Evolutionary conservation across 768 basidiomycete genomes (phyloP).

Genomic region (Suillus tomentosus): DNA sequence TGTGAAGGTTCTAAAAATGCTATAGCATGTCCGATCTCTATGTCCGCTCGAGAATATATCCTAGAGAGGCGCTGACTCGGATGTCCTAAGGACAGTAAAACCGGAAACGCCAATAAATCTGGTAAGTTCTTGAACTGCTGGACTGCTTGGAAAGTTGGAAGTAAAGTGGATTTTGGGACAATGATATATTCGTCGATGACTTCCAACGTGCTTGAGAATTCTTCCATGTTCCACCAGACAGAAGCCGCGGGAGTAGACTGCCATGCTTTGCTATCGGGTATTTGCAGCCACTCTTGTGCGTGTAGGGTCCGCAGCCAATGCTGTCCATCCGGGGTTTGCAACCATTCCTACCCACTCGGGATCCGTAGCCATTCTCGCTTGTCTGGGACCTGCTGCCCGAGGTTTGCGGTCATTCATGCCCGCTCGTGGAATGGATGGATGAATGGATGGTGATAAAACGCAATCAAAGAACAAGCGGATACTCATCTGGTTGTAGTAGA

Average conservation of each 20-base stretch:
- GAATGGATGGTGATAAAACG: not conserved
- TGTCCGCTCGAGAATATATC: not conserved
- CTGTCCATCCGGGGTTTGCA: too few relatives aligned
- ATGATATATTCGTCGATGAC: not conserved
- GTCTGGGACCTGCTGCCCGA: too few relatives aligned
- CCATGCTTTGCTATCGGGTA: not conserved
- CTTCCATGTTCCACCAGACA: not conserved
- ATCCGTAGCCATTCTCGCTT: too few relatives aligned
- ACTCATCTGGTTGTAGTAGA: not conserved
- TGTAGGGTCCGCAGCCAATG: too few relatives aligned
- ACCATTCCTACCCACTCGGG: too few relatives aligned
- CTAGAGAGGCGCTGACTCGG: too few relatives aligned
- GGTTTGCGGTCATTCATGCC: too few relatives aligned
- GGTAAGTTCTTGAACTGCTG: not conserved
- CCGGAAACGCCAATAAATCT: too few relatives aligned
- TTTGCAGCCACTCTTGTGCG: not conserved
- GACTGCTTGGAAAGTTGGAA: not conserved
- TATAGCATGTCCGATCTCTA: not conserved
- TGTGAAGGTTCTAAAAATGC: not conserved
- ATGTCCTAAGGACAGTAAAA: not conserved
- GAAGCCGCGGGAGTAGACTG: not conserved
- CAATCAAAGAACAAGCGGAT: not conserved
- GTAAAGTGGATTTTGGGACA: not conserved
- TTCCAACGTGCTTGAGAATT: not conserved
- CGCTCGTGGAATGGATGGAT: too few relatives aligned